These are phyloP conservation scores for Pilaira anomala DNA, from an alignment of 192 early-diverging fungal genomes.

Conservation along the genomic window DNA sequence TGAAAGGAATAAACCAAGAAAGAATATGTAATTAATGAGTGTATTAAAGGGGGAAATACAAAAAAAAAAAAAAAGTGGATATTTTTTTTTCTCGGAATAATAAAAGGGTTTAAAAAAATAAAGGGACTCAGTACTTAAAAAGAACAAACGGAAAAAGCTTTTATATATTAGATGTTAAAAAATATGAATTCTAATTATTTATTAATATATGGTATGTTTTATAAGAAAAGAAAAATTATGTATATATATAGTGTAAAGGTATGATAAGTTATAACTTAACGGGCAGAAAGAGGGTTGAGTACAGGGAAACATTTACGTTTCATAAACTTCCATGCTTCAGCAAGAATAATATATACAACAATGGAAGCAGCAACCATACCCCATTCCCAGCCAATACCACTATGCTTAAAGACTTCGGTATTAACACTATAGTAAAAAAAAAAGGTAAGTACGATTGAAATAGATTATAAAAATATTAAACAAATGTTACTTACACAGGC, in stretches of 20 bases:
- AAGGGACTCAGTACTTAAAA: neutral
- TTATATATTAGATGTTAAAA: neutral
- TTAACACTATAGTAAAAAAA: slow-evolving; percentile 33
- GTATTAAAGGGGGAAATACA: too few relatives aligned
- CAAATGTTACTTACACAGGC: slow-evolving; percentile 39
- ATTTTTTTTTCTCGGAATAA: too few relatives aligned
- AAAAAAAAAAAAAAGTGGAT: too few relatives aligned
- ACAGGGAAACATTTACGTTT: slow-evolving; percentile 1
- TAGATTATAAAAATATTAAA: neutral
- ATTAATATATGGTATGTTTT: neutral
- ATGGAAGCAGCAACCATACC: slow-evolving; percentile 57
- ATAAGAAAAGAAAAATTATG: neutral
- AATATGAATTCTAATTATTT: neutral
- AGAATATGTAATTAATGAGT: neutral
- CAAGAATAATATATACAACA: slow-evolving; percentile 57
- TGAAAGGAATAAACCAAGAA: too few relatives aligned
- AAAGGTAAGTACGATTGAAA: too few relatives aligned
- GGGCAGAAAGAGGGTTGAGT: neutral
- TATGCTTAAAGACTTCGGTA: slow-evolving; percentile 59
- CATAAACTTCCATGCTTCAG: slow-evolving; percentile 59
- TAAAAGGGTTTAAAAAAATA: too few relatives aligned
- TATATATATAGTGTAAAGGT: neutral
- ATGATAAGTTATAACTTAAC: neutral
- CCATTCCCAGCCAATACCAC: slow-evolving; percentile 73
- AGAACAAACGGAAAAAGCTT: neutral